Evolutionary conservation across 305 asterid species (phyloP).

Genomic region (Solanum hybrid): DNA sequence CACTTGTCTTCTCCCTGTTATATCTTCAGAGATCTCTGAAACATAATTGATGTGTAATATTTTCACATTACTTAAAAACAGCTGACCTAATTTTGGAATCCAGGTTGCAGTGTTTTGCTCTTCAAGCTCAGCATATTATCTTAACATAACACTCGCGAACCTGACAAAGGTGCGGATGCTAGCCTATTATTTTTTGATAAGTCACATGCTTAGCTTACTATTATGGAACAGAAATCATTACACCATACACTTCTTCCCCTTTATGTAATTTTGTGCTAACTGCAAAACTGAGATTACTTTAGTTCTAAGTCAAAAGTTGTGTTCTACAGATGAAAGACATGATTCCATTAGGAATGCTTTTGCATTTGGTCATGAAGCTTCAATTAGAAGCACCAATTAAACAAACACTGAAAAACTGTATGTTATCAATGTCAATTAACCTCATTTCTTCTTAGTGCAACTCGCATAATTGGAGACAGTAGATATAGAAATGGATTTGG

Average conservation of each 20-base stretch:
- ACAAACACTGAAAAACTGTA: not conserved
- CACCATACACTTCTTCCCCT: not conserved
- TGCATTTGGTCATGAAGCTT: not conserved
- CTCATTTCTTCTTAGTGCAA: not conserved
- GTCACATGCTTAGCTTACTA: not conserved
- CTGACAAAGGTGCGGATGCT: constrained; percentile 42
- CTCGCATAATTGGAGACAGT: not conserved
- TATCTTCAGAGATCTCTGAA: not conserved
- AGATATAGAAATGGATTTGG: not conserved
- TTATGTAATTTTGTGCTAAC: not conserved
- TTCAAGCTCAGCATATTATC: constrained; percentile 48
- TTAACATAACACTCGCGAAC: constrained; percentile 64
- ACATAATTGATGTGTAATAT: not conserved
- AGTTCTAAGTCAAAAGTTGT: not conserved
- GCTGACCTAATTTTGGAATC: constrained; percentile 14
- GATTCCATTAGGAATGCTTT: not conserved
- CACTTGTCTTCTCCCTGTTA: not conserved
- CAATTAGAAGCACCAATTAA: not conserved
- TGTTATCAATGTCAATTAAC: not conserved
- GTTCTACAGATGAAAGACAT: not conserved
- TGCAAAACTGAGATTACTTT: not conserved
- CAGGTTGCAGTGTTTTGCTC: constrained; percentile 81
- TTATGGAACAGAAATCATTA: not conserved
- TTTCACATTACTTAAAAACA: constrained; percentile 5
- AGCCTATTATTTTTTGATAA: not conserved